Evolutionary conservation across 768 basidiomycete genomes (phyloP).

Genomic region (Suillus fuscotomentosus): DNA sequence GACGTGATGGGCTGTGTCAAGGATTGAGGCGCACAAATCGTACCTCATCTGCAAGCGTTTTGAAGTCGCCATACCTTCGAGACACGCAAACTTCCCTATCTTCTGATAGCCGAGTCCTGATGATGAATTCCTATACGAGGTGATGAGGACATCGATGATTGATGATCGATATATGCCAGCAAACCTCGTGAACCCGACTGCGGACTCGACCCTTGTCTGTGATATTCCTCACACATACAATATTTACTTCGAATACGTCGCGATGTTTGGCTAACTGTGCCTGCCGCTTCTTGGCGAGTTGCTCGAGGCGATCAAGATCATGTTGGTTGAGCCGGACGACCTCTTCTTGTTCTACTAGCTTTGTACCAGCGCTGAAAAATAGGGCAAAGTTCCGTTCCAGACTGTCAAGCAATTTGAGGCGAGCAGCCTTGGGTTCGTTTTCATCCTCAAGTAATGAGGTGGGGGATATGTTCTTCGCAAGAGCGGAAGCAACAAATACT

Average conservation of each 20-base stretch:
- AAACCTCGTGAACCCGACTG: conserved; percentile 83
- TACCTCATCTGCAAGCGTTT: conserved; percentile 82
- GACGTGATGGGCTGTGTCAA: conserved; percentile 11
- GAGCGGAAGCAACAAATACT: conserved; percentile 83
- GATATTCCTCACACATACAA: conserved; percentile 84
- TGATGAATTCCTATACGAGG: conserved; percentile 80
- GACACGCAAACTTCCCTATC: conserved; percentile 83
- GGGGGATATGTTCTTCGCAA: conserved; percentile 75
- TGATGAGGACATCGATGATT: conserved; percentile 8
- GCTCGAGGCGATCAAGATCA: conserved; percentile 80
- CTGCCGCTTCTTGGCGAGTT: conserved; percentile 61
- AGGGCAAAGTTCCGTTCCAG: conserved; percentile 83
- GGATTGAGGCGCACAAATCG: conserved; percentile 13
- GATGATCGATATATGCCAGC: conserved; percentile 23
- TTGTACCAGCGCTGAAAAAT: conserved; percentile 79
- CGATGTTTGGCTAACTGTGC: conserved; percentile 44
- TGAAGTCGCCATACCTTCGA: conserved; percentile 94
- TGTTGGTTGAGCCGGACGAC: conserved; percentile 85
- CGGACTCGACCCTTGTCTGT: conserved; percentile 83
- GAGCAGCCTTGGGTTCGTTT: conserved; percentile 50
- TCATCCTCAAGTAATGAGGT: conserved; percentile 57
- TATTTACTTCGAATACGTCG: conserved; percentile 83
- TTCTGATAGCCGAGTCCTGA: conserved; percentile 77
- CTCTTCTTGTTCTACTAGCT: conserved; percentile 82
- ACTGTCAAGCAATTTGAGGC: conserved; percentile 70